Evolutionary conservation across 306 rosid species (phyloP).

Genomic region (Cucurbita ficifolia): DNA sequence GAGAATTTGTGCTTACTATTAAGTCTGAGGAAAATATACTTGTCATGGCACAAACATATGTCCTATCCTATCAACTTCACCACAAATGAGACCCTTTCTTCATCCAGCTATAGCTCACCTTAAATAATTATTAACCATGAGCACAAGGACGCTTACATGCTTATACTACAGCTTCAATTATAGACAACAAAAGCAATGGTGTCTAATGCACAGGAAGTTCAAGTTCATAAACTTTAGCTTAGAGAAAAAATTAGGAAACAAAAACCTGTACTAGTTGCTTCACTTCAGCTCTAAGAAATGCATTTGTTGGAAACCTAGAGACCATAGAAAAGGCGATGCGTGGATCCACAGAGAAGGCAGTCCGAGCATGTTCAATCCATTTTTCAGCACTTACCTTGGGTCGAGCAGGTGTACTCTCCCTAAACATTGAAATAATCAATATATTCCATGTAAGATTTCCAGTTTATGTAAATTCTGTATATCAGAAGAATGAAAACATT

Average conservation of each 20-base stretch:
- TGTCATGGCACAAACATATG: not conserved
- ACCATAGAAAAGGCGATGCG: constrained; percentile 69
- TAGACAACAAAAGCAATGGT: constrained; percentile 4
- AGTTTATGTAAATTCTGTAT: not conserved
- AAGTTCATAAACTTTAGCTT: not conserved
- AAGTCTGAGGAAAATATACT: not conserved
- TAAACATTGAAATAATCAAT: constrained; percentile 16
- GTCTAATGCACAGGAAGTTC: not conserved
- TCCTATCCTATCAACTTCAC: not conserved
- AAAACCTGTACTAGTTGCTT: constrained; percentile 81
- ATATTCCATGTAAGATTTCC: not conserved
- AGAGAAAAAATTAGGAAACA: not conserved
- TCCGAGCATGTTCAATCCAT: constrained; percentile 82
- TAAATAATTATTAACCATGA: not conserved
- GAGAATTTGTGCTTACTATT: not conserved
- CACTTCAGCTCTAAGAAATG: constrained; percentile 68
- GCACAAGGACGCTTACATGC: not conserved
- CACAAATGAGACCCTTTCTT: not conserved
- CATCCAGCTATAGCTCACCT: not conserved
- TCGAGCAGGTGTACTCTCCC: constrained; percentile 52
- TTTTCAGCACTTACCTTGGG: constrained; percentile 69
- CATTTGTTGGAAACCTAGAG: constrained; percentile 71
- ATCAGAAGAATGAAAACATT: not conserved
- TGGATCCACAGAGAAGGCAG: constrained; percentile 93
- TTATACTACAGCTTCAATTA: not conserved